phyloP scores from a whole-genome alignment of 1,284 basidiomycete genomes.

The Trametes polyzona region DNA sequence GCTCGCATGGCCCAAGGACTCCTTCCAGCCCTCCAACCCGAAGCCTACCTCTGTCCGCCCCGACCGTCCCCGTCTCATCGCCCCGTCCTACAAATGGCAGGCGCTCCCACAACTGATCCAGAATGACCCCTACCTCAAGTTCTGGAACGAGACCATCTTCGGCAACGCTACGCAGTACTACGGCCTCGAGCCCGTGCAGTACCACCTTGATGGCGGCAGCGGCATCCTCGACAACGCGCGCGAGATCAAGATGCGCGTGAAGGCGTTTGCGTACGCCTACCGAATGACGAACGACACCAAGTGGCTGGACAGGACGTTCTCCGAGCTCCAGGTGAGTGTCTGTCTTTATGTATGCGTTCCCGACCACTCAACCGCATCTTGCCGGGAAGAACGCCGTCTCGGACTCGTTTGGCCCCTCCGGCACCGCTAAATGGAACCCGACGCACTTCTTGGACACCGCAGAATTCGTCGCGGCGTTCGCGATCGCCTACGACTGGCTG shows the following conservation, averaged over 20 bases:
- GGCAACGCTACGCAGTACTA: slow-evolving; percentile 83
- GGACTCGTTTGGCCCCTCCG: slow-evolving; percentile 63
- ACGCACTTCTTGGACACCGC: slow-evolving; percentile 94
- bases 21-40: slow-evolving; percentile 70
- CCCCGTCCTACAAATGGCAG: slow-evolving; percentile 91
- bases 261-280: slow-evolving; percentile 92
- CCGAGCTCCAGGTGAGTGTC: slow-evolving; percentile 73
- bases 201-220: slow-evolving; percentile 80
- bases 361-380: slow-evolving; percentile 1
- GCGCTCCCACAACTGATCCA: slow-evolving; percentile 80
- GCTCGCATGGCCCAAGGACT: slow-evolving; percentile 77
- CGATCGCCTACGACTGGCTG: slow-evolving; percentile 95
- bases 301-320: slow-evolving; percentile 86
- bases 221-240: slow-evolving; percentile 95
- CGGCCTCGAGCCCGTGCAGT: slow-evolving; percentile 62
- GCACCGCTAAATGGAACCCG: slow-evolving; percentile 77
- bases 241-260: slow-evolving; percentile 88
- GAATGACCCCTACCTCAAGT: slow-evolving; percentile 84
- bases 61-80: slow-evolving; percentile 92
- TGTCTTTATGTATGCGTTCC: slow-evolving; percentile 8
- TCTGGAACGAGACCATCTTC: slow-evolving; percentile 94
- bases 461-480: slow-evolving; percentile 88
- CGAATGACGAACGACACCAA: slow-evolving; percentile 89
- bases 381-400: slow-evolving; percentile 63
- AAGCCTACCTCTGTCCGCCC: slow-evolving; percentile 65